These are phyloP conservation scores for Wickerhamomyces bisporus DNA, from an alignment of 805 yeast species.

Conservation along the genomic window DNA sequence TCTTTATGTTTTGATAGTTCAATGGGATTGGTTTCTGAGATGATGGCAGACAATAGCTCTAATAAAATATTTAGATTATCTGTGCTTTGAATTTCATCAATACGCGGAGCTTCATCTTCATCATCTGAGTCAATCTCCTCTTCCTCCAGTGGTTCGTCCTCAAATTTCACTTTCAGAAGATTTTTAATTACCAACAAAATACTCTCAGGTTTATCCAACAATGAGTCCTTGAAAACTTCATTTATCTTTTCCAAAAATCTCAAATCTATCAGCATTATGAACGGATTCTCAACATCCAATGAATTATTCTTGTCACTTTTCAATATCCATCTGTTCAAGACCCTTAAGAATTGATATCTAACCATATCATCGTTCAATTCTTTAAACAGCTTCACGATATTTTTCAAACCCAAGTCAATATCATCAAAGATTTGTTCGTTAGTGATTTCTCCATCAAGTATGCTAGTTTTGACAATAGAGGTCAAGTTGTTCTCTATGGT, in stretches of 20 bases:
- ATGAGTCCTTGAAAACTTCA: constrained; percentile 48
- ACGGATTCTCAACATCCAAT: constrained; percentile 38
- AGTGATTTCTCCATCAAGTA: constrained; percentile 4
- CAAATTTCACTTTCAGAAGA: constrained; percentile 27
- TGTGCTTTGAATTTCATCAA: too few species aligned
- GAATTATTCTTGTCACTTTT: constrained; percentile 6
- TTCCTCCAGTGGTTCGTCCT: constrained; percentile 7
- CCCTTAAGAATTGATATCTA: constrained; percentile 40
- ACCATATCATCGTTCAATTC: constrained; percentile 44
- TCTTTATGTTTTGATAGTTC: constrained; percentile 17
- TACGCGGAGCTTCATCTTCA: too few species aligned
- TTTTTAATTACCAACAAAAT: constrained; percentile 45
- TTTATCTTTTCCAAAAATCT: constrained; percentile 60
- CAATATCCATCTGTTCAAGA: constrained; percentile 59
- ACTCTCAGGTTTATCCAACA: constrained; percentile 43
- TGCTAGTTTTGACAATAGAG: constrained; percentile 22
- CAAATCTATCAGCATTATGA: constrained; percentile 50
- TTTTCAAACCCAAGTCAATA: constrained; percentile 39
- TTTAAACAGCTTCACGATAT: constrained; percentile 39
- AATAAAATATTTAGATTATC: constrained; percentile 31
- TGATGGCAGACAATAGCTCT: constrained; percentile 32
- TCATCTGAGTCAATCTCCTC: constrained; percentile 34
- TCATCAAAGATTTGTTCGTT: constrained; percentile 34
- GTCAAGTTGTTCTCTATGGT: constrained; percentile 33
- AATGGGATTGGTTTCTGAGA: constrained; percentile 24